These are phyloP conservation scores for Allantophomopsis cytisporea DNA, from an alignment of 2,329 filamentous ascomycete species.

Conservation along the genomic window DNA sequence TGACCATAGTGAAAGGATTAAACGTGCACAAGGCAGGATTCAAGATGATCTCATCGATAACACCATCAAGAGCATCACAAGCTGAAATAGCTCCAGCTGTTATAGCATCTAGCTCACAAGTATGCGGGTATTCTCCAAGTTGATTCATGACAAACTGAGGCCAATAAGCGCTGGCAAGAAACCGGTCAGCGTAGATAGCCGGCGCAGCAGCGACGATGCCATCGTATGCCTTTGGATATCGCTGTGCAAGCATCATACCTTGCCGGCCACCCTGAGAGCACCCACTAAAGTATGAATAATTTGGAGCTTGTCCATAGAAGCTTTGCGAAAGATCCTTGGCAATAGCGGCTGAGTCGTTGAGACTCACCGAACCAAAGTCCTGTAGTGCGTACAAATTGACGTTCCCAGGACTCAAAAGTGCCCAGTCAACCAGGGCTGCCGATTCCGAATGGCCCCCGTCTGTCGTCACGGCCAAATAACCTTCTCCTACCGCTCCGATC, in stretches of 20 bases:
- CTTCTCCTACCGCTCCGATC: slow-evolving; percentile 7
- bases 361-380: slow-evolving; percentile 20
- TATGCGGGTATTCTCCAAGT: slow-evolving; percentile 1
- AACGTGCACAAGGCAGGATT: slow-evolving; percentile 5
- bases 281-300: slow-evolving; percentile 22
- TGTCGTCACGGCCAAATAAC: slow-evolving; percentile 15
- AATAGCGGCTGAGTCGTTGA: slow-evolving; percentile 20
- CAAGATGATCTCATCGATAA: slow-evolving; percentile 7
- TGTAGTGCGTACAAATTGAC: slow-evolving; percentile 12
- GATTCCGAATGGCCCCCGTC: slow-evolving; percentile 10
- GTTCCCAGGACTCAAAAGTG: slow-evolving; percentile 4
- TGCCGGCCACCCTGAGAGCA: slow-evolving; percentile 24
- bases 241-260: slow-evolving; percentile 20
- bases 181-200: slow-evolving; percentile 18
- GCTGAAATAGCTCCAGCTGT: slow-evolving; percentile 4
- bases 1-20: slow-evolving; percentile 5
- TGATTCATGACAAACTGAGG: slow-evolving; percentile 7
- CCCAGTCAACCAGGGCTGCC: neutral
- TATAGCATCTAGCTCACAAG: slow-evolving; percentile 6
- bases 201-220: slow-evolving; percentile 25
- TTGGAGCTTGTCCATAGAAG: slow-evolving; percentile 18
- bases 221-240: slow-evolving; percentile 22
- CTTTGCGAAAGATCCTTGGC: slow-evolving; percentile 18
- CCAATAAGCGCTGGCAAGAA: slow-evolving; percentile 2
- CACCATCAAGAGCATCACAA: slow-evolving; percentile 8